These are phyloP conservation scores for Malus hybrid DNA, from an alignment of 331 rosid genomes.

Conservation along the genomic window DNA sequence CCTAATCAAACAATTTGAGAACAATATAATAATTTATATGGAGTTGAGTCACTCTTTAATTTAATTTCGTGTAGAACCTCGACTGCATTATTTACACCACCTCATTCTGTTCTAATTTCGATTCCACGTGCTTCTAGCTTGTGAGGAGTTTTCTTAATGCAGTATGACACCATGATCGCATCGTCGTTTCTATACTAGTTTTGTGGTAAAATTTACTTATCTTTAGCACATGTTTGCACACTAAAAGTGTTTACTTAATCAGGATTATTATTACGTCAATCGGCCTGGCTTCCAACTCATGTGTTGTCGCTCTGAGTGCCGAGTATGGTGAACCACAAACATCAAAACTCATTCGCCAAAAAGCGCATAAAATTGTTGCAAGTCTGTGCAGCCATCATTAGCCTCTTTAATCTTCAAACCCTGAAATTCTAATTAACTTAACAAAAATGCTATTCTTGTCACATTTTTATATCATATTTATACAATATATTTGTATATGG, in stretches of 20 bases:
- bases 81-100: background rate
- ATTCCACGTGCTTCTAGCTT: background rate
- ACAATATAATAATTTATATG: too few species aligned
- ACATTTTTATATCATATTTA: too few species aligned
- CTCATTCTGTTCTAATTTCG: too few species aligned
- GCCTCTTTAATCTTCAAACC: background rate
- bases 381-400: constrained; percentile 18
- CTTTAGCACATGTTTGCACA: background rate
- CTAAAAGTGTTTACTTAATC: background rate
- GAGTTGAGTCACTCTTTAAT: too few species aligned
- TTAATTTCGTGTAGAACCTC: too few species aligned
- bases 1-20: too few species aligned
- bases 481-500: too few species aligned
- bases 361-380: constrained; percentile 5
- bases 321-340: constrained; percentile 1
- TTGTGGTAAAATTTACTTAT: too few species aligned
- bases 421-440: too few species aligned
- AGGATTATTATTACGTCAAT: background rate
- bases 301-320: background rate
- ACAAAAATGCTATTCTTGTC: too few species aligned
- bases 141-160: background rate
- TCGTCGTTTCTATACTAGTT: background rate
- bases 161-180: background rate
- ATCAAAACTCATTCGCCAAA: background rate
- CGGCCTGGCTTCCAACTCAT: background rate